A percentile compares a stretch with the other conserved stretches of the same genome.
Conservation (phyloP, 257 asterid genomes). For the Galeopsis tetrahit region DNA sequence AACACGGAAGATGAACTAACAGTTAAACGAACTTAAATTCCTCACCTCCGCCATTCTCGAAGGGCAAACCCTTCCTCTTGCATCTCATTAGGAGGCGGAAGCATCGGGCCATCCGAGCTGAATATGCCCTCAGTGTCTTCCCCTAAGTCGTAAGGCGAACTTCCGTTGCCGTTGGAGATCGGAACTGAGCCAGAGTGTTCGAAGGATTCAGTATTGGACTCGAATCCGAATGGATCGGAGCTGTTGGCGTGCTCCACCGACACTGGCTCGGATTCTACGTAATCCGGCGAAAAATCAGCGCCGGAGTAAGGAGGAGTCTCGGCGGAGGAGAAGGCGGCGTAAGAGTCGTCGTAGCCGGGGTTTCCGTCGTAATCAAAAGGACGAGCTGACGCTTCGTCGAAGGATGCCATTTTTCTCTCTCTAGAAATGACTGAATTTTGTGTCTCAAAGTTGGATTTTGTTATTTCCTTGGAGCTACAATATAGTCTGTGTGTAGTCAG, state of each 20-base stretch:
- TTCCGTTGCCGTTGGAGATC: conserved; percentile 77
- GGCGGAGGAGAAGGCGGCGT: conserved; percentile 55
- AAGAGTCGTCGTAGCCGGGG: conserved; percentile 54
- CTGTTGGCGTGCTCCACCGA: conserved; percentile 58
- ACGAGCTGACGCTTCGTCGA: conserved; percentile 64
- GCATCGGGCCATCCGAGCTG: conserved; percentile 81
- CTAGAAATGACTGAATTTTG: conserved; percentile 28
- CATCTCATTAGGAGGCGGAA: conserved; percentile 86
- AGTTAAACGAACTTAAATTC: conserved; percentile 1
- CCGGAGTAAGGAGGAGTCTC: conserved; percentile 67
- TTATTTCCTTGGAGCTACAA: conserved; percentile 24
- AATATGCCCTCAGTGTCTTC: conserved; percentile 74
- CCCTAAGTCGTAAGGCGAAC: conserved; percentile 51
- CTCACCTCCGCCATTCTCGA: conserved; percentile 92
- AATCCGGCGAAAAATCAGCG: conserved; percentile 47
- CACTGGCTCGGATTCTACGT: conserved; percentile 55
- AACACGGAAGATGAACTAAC: background rate
- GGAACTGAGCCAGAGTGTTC: conserved; percentile 54
- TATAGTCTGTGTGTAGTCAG: conserved; percentile 16
- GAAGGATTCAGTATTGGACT: conserved; percentile 53
- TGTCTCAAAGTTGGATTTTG: conserved; percentile 25
- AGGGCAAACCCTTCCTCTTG: conserved; percentile 86
- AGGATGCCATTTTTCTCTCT: conserved; percentile 45
- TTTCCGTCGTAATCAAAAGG: conserved; percentile 67
- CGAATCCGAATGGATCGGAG: conserved; percentile 87